Conservation (phyloP, 805 yeast genomes). For the Saturnispora kantuleensis region DNA sequence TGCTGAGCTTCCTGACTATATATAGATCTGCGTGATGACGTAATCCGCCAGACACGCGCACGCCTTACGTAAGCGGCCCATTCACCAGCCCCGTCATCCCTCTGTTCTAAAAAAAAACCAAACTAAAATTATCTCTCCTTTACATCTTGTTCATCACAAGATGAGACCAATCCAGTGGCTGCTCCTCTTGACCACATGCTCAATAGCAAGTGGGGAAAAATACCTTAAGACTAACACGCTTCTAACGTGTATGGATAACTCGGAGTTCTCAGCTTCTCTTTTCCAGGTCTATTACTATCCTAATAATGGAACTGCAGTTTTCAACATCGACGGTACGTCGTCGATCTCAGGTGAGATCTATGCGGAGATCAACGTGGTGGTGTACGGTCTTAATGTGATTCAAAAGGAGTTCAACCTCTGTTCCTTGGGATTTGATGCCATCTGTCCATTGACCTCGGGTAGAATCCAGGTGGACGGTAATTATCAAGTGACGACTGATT, state of each 20-base stretch:
- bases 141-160: too few species aligned
- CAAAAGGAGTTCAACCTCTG: constrained; percentile 54
- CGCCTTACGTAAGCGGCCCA: too few species aligned
- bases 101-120: too few species aligned
- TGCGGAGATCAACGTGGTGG: constrained; percentile 57
- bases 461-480: constrained; percentile 56
- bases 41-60: too few species aligned
- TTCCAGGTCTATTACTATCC: constrained; percentile 74
- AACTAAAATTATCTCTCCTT: too few species aligned
- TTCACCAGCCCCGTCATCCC: too few species aligned
- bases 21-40: too few species aligned
- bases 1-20: too few species aligned
- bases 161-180: constrained; percentile 1
- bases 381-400: constrained; percentile 69
- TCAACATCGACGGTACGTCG: constrained; percentile 70
- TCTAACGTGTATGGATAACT: constrained; percentile 84
- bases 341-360: constrained; percentile 63
- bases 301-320: constrained; percentile 46
- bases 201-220: constrained; percentile 20
- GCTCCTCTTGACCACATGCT: not conserved
- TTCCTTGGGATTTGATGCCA: constrained; percentile 36
- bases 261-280: constrained; percentile 74
- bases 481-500: constrained; percentile 32
- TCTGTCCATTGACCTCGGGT: constrained; percentile 85
- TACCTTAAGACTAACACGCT: constrained; percentile 44